Conservation (phyloP, 73 alveolate genomes). For the Tetrahymena malaccensis region DNA sequence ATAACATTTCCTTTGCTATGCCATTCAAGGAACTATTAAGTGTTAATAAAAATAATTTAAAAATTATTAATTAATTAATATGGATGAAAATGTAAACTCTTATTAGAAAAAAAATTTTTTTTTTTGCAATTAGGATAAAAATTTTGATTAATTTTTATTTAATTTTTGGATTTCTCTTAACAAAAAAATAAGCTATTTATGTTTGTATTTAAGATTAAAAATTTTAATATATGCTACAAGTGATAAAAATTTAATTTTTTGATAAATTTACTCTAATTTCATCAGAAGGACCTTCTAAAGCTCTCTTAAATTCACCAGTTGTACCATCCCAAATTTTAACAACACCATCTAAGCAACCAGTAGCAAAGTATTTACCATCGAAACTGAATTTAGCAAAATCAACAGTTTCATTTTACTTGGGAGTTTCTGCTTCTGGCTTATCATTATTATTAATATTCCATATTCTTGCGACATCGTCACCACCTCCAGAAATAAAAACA, state of each 20-base stretch:
- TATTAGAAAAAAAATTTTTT: too few species aligned
- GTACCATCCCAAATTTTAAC: not conserved
- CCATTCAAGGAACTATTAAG: conserved; percentile 6
- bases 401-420: conserved; percentile 23
- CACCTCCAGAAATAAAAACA: conserved; percentile 14
- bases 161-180: too few species aligned
- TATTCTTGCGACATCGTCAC: conserved; percentile 17
- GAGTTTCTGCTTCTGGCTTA: not conserved
- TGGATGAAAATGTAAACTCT: too few species aligned
- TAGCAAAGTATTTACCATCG: conserved; percentile 39
- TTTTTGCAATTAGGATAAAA: too few species aligned
- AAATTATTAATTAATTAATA: too few species aligned
- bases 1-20: conserved; percentile 34
- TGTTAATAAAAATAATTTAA: not conserved
- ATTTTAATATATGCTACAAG: not conserved
- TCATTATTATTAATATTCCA: not conserved
- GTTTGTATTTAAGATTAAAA: too few species aligned
- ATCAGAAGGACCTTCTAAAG: not conserved
- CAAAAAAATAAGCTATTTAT: too few species aligned
- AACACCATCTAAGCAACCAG: conserved; percentile 19
- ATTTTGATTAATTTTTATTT: too few species aligned
- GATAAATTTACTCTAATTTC: not conserved
- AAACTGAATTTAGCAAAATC: conserved; percentile 11
- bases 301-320: not conserved
- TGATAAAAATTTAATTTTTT: not conserved